Percentiles rank a stretch among this genome's conserved stretches.
phyloP scores from a whole-genome alignment of 2,329 filamentous ascomycete genomes.

The Fragosphaeria purpurea region DNA sequence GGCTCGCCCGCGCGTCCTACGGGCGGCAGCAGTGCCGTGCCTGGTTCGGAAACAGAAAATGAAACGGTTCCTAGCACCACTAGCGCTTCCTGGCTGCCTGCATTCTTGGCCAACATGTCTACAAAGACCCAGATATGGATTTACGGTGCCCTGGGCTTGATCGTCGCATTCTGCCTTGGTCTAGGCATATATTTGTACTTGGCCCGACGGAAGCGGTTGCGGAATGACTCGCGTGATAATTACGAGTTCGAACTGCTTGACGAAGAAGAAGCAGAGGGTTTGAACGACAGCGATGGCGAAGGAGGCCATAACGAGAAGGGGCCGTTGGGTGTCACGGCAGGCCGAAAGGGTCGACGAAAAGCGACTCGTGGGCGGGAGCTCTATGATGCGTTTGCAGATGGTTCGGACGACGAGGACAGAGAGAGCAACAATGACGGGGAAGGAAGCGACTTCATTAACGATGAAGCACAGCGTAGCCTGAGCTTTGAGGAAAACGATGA shows the following conservation, averaged over 20 bases:
- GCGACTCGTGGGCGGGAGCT: constrained; percentile 67
- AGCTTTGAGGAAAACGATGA: constrained; percentile 55
- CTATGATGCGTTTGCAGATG: constrained; percentile 95
- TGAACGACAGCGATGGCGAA: constrained; percentile 26
- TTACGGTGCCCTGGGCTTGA: constrained; percentile 74
- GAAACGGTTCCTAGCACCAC: constrained; percentile 20
- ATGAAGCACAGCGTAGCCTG: constrained; percentile 2
- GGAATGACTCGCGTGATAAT: constrained; percentile 64
- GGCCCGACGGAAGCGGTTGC: constrained; percentile 65
- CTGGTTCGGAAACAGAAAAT: constrained; percentile 23
- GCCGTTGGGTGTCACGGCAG: not conserved
- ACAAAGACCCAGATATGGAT: constrained; percentile 90
- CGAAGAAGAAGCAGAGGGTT: constrained; percentile 59
- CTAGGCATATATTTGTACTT: constrained; percentile 75
- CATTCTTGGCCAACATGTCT: constrained; percentile 77
- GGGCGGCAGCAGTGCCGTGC: not conserved
- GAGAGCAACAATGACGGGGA: constrained; percentile 29
- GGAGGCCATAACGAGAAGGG: not conserved
- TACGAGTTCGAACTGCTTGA: constrained; percentile 94
- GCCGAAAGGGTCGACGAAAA: constrained; percentile 33
- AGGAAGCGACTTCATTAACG: constrained; percentile 16
- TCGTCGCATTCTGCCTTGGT: constrained; percentile 70
- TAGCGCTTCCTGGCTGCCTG: constrained; percentile 62
- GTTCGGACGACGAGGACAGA: constrained; percentile 63
- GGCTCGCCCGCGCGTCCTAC: not conserved